Evolutionary conservation across 768 basidiomycete genomes (phyloP).

Genomic region (Gloeostereum incarnatum): DNA sequence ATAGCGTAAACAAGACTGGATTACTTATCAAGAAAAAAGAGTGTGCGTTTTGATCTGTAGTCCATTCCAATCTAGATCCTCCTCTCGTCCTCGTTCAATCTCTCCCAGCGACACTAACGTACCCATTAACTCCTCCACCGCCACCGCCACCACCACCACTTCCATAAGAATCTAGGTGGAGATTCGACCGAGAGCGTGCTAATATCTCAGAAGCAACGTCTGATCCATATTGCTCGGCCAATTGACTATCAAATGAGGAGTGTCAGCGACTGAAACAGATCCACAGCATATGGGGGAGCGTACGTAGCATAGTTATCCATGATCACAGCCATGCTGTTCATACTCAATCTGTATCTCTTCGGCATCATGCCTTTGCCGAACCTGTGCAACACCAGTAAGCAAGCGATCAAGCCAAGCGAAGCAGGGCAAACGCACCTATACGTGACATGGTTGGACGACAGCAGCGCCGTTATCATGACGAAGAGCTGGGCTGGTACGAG

Average conservation of each 20-base stretch:
- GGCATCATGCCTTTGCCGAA: constrained; percentile 89
- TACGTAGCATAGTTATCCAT: constrained; percentile 81
- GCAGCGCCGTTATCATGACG: constrained; percentile 51
- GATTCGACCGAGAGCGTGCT: constrained; percentile 45
- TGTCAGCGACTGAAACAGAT: background rate
- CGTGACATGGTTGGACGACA: constrained; percentile 80
- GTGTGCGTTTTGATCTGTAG: too few relatives aligned
- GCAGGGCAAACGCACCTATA: too few relatives aligned
- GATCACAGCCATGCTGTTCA: constrained; percentile 70
- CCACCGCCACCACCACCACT: too few relatives aligned
- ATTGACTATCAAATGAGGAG: constrained; percentile 34
- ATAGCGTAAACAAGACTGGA: too few relatives aligned
- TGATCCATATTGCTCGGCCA: constrained; percentile 65
- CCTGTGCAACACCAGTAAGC: too few relatives aligned
- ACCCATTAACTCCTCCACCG: too few relatives aligned
- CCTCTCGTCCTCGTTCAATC: too few relatives aligned
- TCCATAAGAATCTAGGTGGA: constrained; percentile 29
- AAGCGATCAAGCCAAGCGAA: too few relatives aligned
- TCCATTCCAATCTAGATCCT: too few relatives aligned
- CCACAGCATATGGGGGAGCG: constrained; percentile 12
- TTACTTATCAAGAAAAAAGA: too few relatives aligned
- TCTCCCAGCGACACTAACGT: too few relatives aligned
- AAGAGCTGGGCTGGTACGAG: constrained; percentile 60
- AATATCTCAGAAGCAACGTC: constrained; percentile 53
- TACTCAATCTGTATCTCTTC: constrained; percentile 68